Conservation (phyloP, 2,329 filamentous ascomycete species). For the Emergomyces pasteurianus region DNA sequence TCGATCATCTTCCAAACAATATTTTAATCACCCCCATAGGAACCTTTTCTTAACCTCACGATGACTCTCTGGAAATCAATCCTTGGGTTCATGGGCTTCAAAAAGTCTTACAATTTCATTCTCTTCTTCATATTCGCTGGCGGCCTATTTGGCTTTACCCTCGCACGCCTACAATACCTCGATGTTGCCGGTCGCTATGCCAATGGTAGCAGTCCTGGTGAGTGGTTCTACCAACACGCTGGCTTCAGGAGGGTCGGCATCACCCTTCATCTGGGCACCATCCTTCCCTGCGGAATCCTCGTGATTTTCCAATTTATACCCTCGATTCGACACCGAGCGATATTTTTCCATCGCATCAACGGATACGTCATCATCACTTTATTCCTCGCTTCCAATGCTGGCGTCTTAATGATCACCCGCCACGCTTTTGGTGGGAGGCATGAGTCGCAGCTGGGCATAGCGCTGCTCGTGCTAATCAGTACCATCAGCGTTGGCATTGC, state of each 20-base stretch:
- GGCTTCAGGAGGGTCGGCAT: conserved; percentile 30
- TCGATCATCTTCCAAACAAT: background rate
- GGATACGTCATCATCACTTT: conserved; percentile 46
- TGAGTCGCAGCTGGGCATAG: conserved; percentile 37
- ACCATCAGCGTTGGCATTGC: conserved; percentile 35
- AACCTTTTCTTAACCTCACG: conserved; percentile 10
- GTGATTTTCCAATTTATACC: conserved; percentile 33
- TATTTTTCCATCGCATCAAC: conserved; percentile 48
- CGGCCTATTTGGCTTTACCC: conserved; percentile 36
- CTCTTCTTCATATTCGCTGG: conserved; percentile 40
- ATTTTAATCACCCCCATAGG: background rate
- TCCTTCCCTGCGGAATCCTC: conserved; percentile 31
- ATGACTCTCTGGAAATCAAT: background rate
- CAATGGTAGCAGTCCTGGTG: conserved; percentile 26
- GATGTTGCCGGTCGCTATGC: conserved; percentile 27
- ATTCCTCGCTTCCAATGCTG: conserved; percentile 34
- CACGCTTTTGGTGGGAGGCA: conserved; percentile 44
- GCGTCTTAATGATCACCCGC: conserved; percentile 43
- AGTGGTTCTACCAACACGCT: conserved; percentile 33
- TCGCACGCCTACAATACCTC: conserved; percentile 40
- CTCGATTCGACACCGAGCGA: conserved; percentile 33
- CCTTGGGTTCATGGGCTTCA: conserved; percentile 37
- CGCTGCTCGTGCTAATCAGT: conserved; percentile 36
- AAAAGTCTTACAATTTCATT: conserved; percentile 45
- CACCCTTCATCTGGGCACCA: conserved; percentile 30